Conservation (phyloP, 495 filamentous ascomycete genomes). For the Tuber indicum region DNA sequence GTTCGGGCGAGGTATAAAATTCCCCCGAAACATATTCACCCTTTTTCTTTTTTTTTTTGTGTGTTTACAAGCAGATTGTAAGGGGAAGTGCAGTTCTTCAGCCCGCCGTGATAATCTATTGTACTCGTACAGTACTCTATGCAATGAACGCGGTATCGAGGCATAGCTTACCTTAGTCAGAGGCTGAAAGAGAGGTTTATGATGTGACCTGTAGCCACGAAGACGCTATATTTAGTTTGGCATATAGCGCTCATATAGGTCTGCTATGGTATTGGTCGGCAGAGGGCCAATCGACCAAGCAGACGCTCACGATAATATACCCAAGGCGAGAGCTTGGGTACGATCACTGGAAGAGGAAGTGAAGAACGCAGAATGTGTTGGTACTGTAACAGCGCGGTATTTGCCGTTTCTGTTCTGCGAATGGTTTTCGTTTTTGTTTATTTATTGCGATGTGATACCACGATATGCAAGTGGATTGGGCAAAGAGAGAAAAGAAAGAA, state of each 20-base stretch:
- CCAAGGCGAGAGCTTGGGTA: not conserved
- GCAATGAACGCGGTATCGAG: not conserved
- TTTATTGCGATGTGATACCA: too few species aligned
- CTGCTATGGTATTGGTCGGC: not conserved
- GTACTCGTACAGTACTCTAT: too few species aligned
- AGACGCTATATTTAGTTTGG: not conserved
- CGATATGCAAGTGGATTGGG: not conserved
- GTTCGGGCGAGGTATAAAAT: not conserved
- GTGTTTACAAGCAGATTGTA: not conserved
- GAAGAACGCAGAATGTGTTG: not conserved
- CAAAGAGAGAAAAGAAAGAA: not conserved
- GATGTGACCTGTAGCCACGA: not conserved
- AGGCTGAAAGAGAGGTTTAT: not conserved
- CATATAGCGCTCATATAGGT: not conserved
- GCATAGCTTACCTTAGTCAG: not conserved
- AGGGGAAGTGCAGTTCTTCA: not conserved
- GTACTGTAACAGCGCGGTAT: not conserved
- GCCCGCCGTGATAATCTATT: not conserved
- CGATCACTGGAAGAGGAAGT: not conserved
- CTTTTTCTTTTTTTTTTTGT: not conserved
- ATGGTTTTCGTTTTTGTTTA: not conserved
- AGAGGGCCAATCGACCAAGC: not conserved
- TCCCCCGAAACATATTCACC: not conserved
- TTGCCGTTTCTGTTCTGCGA: not conserved
- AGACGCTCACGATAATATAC: not conserved